These are phyloP conservation scores for Aspergillus eucalypticola DNA, from an alignment of 2,329 filamentous ascomycete genomes.

Conservation along the genomic window DNA sequence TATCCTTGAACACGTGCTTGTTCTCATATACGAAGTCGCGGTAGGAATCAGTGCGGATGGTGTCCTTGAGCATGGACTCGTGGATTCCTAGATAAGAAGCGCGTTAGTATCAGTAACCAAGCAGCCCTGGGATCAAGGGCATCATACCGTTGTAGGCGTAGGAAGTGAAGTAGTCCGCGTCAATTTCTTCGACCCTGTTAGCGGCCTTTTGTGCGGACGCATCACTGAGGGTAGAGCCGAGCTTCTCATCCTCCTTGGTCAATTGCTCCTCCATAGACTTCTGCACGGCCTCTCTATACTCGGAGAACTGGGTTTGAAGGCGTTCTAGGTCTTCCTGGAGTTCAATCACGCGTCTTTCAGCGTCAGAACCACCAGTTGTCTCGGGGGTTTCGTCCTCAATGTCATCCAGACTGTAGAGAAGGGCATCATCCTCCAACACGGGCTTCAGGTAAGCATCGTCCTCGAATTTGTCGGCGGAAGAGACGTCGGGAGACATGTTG, in stretches of 20 bases:
- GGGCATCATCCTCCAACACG: constrained; percentile 81
- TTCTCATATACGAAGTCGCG: constrained; percentile 93
- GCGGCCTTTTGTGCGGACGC: constrained; percentile 31
- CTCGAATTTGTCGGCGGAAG: constrained; percentile 64
- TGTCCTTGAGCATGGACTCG: constrained; percentile 92
- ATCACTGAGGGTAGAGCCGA: constrained; percentile 18
- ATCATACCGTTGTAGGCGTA: constrained; percentile 67
- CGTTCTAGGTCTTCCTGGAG: constrained; percentile 64
- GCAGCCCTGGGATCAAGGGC: neutral
- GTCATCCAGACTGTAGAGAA: constrained; percentile 86
- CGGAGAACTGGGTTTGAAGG: constrained; percentile 62
- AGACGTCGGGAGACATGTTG: constrained; percentile 54
- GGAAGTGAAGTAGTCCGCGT: constrained; percentile 64
- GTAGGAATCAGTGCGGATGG: constrained; percentile 84
- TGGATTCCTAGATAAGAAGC: constrained; percentile 65
- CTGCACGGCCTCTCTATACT: constrained; percentile 66
- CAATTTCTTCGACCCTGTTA: constrained; percentile 51
- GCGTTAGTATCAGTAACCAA: constrained; percentile 32
- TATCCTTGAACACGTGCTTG: constrained; percentile 81
- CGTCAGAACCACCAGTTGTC: constrained; percentile 32
- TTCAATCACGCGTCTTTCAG: constrained; percentile 55
- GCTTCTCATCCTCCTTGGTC: constrained; percentile 56
- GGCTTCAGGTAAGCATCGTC: constrained; percentile 82
- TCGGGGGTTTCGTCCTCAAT: constrained; percentile 49
- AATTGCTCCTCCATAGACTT: constrained; percentile 67